Percentiles rank a stretch among this genome's conserved stretches.
Evolutionary conservation across 2,329 filamentous ascomycete species (phyloP).

Genomic region (Sphaerostilbella broomeana): DNA sequence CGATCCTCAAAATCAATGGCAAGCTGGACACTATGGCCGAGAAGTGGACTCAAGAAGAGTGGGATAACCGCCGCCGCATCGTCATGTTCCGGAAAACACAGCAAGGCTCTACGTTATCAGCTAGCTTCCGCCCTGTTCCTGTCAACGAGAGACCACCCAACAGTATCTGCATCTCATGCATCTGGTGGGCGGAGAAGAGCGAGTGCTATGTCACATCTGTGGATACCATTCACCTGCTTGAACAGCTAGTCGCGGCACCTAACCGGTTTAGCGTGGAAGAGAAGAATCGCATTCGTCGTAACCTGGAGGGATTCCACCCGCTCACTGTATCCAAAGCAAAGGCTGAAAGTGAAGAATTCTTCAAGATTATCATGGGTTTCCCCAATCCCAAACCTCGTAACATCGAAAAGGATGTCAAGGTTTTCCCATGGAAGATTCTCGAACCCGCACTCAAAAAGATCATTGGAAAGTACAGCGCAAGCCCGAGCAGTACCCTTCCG

Average conservation of each 20-base stretch:
- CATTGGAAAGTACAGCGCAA: slow-evolving; percentile 84
- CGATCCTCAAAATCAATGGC: slow-evolving; percentile 74
- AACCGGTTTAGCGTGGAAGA: slow-evolving; percentile 90
- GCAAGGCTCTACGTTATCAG: slow-evolving; percentile 70
- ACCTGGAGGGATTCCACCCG: slow-evolving; percentile 89
- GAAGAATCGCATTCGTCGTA: slow-evolving; percentile 95
- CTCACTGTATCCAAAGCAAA: slow-evolving; percentile 91
- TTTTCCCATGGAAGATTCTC: slow-evolving; percentile 93
- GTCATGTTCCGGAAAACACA: slow-evolving; percentile 85
- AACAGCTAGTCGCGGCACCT: slow-evolving; percentile 70
- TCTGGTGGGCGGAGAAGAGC: slow-evolving; percentile 87
- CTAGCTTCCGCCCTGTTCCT: slow-evolving; percentile 72
- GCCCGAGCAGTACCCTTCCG: slow-evolving; percentile 33
- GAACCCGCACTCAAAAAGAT: slow-evolving; percentile 90
- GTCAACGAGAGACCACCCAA: slow-evolving; percentile 73
- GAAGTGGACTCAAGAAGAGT: slow-evolving; percentile 78
- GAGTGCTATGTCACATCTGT: slow-evolving; percentile 95
- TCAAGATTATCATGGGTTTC: slow-evolving; percentile 98
- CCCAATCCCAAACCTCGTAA: slow-evolving; percentile 91
- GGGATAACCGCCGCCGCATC: slow-evolving; percentile 69
- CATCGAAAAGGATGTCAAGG: slow-evolving; percentile 98
- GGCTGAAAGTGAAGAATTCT: slow-evolving; percentile 89
- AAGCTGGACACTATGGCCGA: slow-evolving; percentile 79
- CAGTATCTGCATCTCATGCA: slow-evolving; percentile 94
- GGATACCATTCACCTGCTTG: slow-evolving; percentile 91